A percentile compares a stretch with the other conserved stretches of the same genome.
These are phyloP conservation scores for Kockiozyma suomiensis DNA, from an alignment of 805 yeast species.

Conservation along the genomic window DNA sequence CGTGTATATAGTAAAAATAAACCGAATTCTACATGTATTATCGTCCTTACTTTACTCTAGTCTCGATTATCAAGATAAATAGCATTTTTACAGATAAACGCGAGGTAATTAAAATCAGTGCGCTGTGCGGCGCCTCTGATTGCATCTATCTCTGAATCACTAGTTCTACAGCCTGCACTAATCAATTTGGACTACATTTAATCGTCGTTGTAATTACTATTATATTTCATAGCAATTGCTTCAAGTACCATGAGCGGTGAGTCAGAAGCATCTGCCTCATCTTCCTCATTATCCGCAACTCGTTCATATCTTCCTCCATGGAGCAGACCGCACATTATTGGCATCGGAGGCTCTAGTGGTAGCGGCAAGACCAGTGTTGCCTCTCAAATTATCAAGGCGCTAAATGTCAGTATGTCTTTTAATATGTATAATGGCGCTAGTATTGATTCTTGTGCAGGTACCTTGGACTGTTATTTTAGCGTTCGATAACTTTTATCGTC, in stretches of 20 bases:
- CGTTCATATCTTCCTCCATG: conserved; percentile 72
- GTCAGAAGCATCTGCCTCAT: too few species aligned
- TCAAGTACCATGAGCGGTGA: too few species aligned
- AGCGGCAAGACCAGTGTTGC: conserved; percentile 96
- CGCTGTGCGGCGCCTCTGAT: too few species aligned
- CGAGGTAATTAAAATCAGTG: too few species aligned
- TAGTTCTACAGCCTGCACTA: too few species aligned
- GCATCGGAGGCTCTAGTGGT: conserved; percentile 85
- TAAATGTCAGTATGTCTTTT: conserved; percentile 42
- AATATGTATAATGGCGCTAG: neutral
- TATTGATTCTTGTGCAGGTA: conserved; percentile 50
- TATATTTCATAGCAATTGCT: too few species aligned
- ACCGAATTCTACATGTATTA: neutral
- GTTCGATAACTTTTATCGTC: conserved; percentile 87
- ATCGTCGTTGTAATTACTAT: too few species aligned
- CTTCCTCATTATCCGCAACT: neutral
- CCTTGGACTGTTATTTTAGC: conserved; percentile 95
- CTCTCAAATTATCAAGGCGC: conserved; percentile 70
- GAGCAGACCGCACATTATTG: conserved; percentile 83
- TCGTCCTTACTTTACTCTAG: too few species aligned
- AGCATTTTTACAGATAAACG: too few species aligned
- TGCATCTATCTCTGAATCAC: too few species aligned
- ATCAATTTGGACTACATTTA: too few species aligned
- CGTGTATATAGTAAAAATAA: conserved; percentile 1
- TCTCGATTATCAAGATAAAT: too few species aligned